These are phyloP conservation scores for Pseudogymnoascus pannorum DNA, from an alignment of 2,329 filamentous ascomycete genomes.

Conservation along the genomic window DNA sequence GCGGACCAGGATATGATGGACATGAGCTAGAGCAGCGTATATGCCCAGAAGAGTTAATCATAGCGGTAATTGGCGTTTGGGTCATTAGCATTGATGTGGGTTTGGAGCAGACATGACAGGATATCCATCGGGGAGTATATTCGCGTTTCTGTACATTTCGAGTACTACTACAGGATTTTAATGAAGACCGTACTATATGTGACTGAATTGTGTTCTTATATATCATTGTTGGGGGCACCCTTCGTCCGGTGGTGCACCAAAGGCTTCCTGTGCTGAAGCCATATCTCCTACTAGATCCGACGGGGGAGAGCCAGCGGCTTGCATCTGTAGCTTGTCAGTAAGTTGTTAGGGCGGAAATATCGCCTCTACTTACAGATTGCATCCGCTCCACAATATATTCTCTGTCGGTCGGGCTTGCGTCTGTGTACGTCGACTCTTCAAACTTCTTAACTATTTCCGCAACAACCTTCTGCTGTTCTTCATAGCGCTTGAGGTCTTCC, in stretches of 20 bases:
- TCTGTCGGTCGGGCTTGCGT: conserved; percentile 72
- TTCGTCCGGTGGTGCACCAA: conserved; percentile 53
- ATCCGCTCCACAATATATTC: conserved; percentile 95
- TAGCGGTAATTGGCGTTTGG: conserved; percentile 23
- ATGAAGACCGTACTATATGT: neutral
- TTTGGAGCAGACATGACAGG: conserved; percentile 9
- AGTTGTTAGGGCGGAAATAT: conserved; percentile 7
- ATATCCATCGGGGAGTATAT: conserved; percentile 9
- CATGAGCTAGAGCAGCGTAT: conserved; percentile 17
- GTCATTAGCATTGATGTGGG: conserved; percentile 13
- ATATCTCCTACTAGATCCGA: conserved; percentile 87
- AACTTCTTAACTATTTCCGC: conserved; percentile 84
- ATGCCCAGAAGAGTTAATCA: neutral
- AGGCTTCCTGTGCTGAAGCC: conserved; percentile 69
- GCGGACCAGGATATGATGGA: conserved; percentile 27
- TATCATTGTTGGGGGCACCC: conserved; percentile 54
- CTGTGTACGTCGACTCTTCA: conserved; percentile 71
- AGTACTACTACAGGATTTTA: conserved; percentile 4
- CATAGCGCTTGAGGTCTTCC: conserved; percentile 72
- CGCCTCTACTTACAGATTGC: conserved; percentile 67
- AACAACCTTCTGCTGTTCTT: conserved; percentile 72
- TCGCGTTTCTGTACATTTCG: conserved; percentile 11
- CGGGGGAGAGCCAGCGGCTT: conserved; percentile 86
- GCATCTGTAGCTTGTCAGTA: conserved; percentile 61
- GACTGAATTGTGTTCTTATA: neutral